Conservation (phyloP, 1,139 yeast species). For the Lodderomyces parapsilosis region DNA sequence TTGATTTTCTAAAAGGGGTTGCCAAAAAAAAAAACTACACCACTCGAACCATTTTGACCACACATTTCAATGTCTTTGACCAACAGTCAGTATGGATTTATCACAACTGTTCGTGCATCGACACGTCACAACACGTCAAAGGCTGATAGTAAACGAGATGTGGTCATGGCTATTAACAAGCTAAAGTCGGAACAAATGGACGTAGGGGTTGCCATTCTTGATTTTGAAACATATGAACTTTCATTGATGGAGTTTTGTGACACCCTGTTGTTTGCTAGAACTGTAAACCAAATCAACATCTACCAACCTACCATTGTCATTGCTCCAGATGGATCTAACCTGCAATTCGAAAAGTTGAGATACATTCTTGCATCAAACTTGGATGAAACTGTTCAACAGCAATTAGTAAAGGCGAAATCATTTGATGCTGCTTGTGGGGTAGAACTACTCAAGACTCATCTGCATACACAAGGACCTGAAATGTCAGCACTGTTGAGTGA, state of each 20-base stretch:
- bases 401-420: slow-evolving; percentile 19
- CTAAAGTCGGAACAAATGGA: slow-evolving; percentile 12
- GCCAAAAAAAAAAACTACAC: too few relatives aligned
- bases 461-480: slow-evolving; percentile 4
- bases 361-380: slow-evolving; percentile 34
- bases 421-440: slow-evolving; percentile 19
- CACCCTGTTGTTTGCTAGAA: slow-evolving; percentile 44
- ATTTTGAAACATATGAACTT: slow-evolving; percentile 19
- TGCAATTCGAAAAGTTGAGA: slow-evolving; percentile 30
- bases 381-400: slow-evolving; percentile 19
- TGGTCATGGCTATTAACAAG: slow-evolving; percentile 12
- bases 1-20: too few relatives aligned
- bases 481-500: slow-evolving; percentile 23
- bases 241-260: slow-evolving; percentile 33
- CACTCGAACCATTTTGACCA: too few relatives aligned
- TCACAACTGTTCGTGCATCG: slow-evolving; percentile 5
- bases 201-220: slow-evolving; percentile 12
- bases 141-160: slow-evolving; percentile 6
- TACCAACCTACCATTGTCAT: slow-evolving; percentile 35
- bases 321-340: slow-evolving; percentile 26
- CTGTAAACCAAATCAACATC: slow-evolving; percentile 39
- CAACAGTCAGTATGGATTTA: slow-evolving; percentile 9
- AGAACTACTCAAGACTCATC: slow-evolving; percentile 6
- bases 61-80: slow-evolving; percentile 2
- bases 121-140: neutral